Evolutionary conservation across 2,329 filamentous ascomycete genomes (phyloP).

Genomic region (Xylaria sp.): DNA sequence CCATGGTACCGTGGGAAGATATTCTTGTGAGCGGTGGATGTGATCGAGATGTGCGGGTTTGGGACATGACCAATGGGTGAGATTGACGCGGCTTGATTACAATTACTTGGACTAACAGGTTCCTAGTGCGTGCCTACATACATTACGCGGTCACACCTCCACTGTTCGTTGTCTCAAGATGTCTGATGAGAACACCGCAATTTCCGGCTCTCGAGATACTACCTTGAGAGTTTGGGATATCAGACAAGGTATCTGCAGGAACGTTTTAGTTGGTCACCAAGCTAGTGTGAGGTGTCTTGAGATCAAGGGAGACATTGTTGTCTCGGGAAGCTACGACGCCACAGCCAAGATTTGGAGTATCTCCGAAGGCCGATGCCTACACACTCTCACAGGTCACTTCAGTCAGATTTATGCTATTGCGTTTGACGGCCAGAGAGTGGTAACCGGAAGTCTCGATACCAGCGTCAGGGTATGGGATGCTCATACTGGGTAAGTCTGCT

Average conservation of each 20-base stretch:
- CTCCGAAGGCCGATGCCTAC: slow-evolving; percentile 89
- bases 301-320: slow-evolving; percentile 94
- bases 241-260: slow-evolving; percentile 84
- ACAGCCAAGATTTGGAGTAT: slow-evolving; percentile 98
- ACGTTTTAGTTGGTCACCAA: slow-evolving; percentile 93
- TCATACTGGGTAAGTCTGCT: slow-evolving; percentile 75
- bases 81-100: slow-evolving; percentile 42
- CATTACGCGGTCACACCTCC: slow-evolving; percentile 92
- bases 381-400: slow-evolving; percentile 92
- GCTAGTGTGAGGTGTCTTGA: slow-evolving; percentile 95
- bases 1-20: slow-evolving; percentile 98
- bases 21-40: slow-evolving; percentile 95
- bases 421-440: slow-evolving; percentile 92
- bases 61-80: slow-evolving; percentile 94
- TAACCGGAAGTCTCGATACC: slow-evolving; percentile 95
- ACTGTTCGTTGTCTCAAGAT: slow-evolving; percentile 98
- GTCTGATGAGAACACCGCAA: slow-evolving; percentile 92
- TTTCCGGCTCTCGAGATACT: slow-evolving; percentile 95
- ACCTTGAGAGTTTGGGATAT: slow-evolving; percentile 97
- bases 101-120: slow-evolving; percentile 45
- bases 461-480: slow-evolving; percentile 98
- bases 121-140: slow-evolving; percentile 76
- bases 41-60: slow-evolving; percentile 95
- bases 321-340: slow-evolving; percentile 98
- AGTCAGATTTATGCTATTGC: slow-evolving; percentile 99